Base-by-base conservation (phyloP, 73 alveolate species). In the Tetrahymena elliotti region DNA sequence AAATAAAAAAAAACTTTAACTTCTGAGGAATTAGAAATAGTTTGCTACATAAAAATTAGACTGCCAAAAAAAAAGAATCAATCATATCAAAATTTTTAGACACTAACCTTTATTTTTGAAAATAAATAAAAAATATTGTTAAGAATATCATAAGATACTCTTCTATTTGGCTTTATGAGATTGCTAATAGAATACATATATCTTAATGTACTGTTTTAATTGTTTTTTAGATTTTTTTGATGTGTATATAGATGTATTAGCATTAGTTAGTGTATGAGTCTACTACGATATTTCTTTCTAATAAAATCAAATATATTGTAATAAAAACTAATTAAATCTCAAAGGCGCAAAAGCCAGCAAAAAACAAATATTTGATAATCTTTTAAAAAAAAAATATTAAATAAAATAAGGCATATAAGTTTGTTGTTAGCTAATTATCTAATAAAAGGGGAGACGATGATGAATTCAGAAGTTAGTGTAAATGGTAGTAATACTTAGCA, bases 281-380 rank as follows among this genome's bases (percentile, higher is more conserved):
- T 68, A 68, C 88, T 68, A 68, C 34, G 10, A 68, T 24, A n/a
- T n/a, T 68, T 27, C 88, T 68, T 68, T 31, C 38, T 68, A 27
- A 68, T 68, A 27, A 68, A 68, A 68, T 68, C 36, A 68, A 68
- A 68, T 68, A 68, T 68, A 68, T 68, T 68, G 88, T 68, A 68
- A 68, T 68, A 68, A 68, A 68, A 68, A 68, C 38, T 68, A 68
- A 68, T 24, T 31, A 68, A 68, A 68, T n/a, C 24, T 68, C n/a
- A 68, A 68, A 68, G 88, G 88, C 88, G 88, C 88, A 68, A 68
- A 68, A 68, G 88, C 88, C 88, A 68, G 88, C 88, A 68, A 68
- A 40, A 68, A 68, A 68, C 88, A 68, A 68, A 68, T 68, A 68
- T 68, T 68, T 68, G 88, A 68, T 68, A 68, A 27, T 68, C 88